phyloP scores from a whole-genome alignment of 2,329 filamentous ascomycete species.

The Ploettnerulaceae sp. region DNA sequence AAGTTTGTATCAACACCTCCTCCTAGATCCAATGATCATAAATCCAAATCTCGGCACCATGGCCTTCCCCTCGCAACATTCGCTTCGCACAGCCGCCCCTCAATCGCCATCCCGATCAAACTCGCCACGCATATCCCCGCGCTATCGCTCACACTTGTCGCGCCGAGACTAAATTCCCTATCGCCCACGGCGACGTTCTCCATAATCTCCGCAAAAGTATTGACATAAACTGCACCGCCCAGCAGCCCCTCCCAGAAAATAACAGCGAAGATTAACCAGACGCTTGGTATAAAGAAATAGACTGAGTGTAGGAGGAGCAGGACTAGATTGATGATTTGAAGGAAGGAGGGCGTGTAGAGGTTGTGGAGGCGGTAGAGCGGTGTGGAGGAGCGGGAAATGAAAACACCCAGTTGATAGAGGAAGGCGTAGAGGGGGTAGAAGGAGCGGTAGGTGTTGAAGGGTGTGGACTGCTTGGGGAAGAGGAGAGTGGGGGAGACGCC shows the following conservation, averaged over 20 bases:
- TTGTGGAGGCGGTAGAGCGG: slow-evolving; percentile 78
- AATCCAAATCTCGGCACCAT: slow-evolving; percentile 50
- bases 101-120: slow-evolving; percentile 75
- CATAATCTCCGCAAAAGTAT: slow-evolving; percentile 91
- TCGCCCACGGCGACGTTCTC: slow-evolving; percentile 73
- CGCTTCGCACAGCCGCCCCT: slow-evolving; percentile 76
- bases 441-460: slow-evolving; percentile 74
- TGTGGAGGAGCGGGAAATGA: slow-evolving; percentile 86
- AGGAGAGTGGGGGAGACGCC: slow-evolving; percentile 85
- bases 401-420: slow-evolving; percentile 92
- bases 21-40: too few species aligned
- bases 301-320: slow-evolving; percentile 73
- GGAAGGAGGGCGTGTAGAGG: slow-evolving; percentile 74
- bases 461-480: slow-evolving; percentile 71
- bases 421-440: slow-evolving; percentile 96
- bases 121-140: slow-evolving; percentile 86
- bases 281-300: slow-evolving; percentile 74
- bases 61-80: slow-evolving; percentile 77
- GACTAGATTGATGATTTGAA: slow-evolving; percentile 75
- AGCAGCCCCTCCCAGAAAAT: slow-evolving; percentile 94
- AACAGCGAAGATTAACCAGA: slow-evolving; percentile 79
- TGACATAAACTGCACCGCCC: slow-evolving; percentile 90
- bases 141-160: slow-evolving; percentile 88
- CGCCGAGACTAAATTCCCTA: slow-evolving; percentile 84
- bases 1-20: too few species aligned